Evolutionary conservation across 257 asterid species (phyloP).

Genomic region (Solanum virginianum): DNA sequence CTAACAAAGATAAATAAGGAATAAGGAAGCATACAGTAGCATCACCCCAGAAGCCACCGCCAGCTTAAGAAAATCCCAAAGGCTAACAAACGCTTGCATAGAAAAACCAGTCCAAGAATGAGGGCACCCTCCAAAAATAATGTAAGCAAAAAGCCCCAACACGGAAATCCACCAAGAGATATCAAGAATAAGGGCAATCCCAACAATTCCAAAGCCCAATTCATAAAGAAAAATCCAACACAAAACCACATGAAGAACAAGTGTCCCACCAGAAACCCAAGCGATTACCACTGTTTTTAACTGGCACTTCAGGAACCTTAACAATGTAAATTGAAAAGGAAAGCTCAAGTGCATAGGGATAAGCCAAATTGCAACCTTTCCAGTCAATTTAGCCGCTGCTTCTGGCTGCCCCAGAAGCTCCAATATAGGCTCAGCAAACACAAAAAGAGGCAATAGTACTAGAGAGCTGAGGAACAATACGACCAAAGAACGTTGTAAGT

Average conservation of each 20-base stretch:
- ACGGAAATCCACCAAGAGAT: conserved; percentile 59
- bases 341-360: conserved; percentile 59
- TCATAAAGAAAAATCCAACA: conserved; percentile 39
- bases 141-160: conserved; percentile 24
- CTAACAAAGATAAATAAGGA: background rate
- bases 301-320: conserved; percentile 58
- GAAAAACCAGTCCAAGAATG: conserved; percentile 54
- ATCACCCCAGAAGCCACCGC: conserved; percentile 53
- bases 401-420: conserved; percentile 32
- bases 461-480: conserved; percentile 37
- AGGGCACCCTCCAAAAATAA: conserved; percentile 41
- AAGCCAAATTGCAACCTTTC: conserved; percentile 44
- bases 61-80: conserved; percentile 45
- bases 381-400: conserved; percentile 32
- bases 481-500: conserved; percentile 49
- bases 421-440: conserved; percentile 28
- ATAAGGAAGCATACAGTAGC: conserved; percentile 30
- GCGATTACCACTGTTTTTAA: conserved; percentile 34
- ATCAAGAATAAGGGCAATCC: conserved; percentile 41
- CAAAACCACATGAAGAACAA: conserved; percentile 23
- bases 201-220: conserved; percentile 39
- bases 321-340: conserved; percentile 39
- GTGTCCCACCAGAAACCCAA: conserved; percentile 32
- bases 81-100: conserved; percentile 33
- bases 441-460: conserved; percentile 30